phyloP scores from a whole-genome alignment of 805 yeast species.

The Nakazawaea peltata region DNA sequence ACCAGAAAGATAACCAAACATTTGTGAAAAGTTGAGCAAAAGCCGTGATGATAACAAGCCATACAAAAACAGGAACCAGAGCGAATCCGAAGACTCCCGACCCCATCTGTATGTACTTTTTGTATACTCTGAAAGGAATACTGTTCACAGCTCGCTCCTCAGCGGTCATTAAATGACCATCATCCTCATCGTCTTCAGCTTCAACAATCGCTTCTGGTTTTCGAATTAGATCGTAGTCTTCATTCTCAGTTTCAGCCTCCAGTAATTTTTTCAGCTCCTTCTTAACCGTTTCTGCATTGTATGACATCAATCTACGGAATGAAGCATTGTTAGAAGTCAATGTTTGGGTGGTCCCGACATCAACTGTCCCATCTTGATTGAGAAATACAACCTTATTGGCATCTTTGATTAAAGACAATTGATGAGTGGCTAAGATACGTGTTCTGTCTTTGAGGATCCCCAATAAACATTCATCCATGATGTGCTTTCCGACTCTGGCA shows the following conservation, averaged over 20 bases:
- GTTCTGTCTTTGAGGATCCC: conserved; percentile 52
- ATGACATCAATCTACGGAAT: conserved; percentile 46
- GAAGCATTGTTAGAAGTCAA: conserved; percentile 33
- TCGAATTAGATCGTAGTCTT: too few relatives aligned
- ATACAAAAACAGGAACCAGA: conserved; percentile 21
- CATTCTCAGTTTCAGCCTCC: conserved; percentile 20
- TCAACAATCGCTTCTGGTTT: conserved; percentile 12
- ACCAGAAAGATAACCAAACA: conserved; percentile 85
- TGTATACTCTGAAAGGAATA: conserved; percentile 40
- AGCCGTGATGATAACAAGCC: conserved; percentile 25
- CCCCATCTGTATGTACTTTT: conserved; percentile 43
- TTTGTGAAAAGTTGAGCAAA: conserved; percentile 54
- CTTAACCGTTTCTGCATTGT: conserved; percentile 24
- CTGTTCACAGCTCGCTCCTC: conserved; percentile 57
- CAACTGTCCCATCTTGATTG: conserved; percentile 52
- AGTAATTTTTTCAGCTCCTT: conserved; percentile 19
- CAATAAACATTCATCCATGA: conserved; percentile 58
- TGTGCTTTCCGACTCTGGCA: conserved; percentile 78
- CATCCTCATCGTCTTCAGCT: conserved; percentile 11
- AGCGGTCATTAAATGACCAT: conserved; percentile 33
- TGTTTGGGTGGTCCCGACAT: conserved; percentile 53
- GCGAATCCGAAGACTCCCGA: conserved; percentile 34
- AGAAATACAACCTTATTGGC: conserved; percentile 67
- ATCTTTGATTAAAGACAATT: conserved; percentile 54
- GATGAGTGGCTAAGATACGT: conserved; percentile 76